phyloP scores from a whole-genome alignment of 2,329 filamentous ascomycete genomes.

The Diaporthe caulivora region DNA sequence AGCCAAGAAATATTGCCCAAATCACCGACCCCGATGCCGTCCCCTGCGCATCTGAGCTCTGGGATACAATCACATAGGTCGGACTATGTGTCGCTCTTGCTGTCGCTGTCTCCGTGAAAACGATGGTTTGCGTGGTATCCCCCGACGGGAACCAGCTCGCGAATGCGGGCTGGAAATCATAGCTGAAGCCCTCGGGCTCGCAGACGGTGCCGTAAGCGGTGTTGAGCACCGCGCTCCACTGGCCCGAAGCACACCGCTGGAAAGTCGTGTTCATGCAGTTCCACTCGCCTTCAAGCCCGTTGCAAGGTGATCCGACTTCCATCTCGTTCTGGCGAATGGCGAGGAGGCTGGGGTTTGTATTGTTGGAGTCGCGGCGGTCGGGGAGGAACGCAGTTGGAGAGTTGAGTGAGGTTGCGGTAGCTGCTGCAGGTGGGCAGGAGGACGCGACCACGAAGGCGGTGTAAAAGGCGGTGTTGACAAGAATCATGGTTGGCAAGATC shows the following conservation, averaged over 20 bases:
- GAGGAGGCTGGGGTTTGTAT: background rate
- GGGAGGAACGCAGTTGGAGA: too few species aligned
- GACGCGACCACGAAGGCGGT: background rate
- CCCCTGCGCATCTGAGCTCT: background rate
- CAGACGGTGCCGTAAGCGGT: conserved; percentile 61
- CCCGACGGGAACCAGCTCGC: conserved; percentile 8
- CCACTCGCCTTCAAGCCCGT: conserved; percentile 63
- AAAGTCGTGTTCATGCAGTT: conserved; percentile 64
- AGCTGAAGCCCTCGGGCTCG: conserved; percentile 24
- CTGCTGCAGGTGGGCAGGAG: background rate
- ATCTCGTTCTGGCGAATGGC: conserved; percentile 42
- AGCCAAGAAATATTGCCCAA: background rate
- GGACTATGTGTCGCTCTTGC: background rate
- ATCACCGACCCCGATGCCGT: background rate
- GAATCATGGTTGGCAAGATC: background rate
- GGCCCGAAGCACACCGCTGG: conserved; percentile 63
- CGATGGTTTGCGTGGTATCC: conserved; percentile 12
- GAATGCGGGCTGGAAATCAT: conserved; percentile 28
- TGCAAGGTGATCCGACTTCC: conserved; percentile 54
- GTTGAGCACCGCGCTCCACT: conserved; percentile 59
- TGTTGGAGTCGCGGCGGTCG: background rate
- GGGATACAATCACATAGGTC: background rate
- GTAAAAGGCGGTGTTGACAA: background rate
- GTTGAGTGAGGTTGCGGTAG: too few species aligned
- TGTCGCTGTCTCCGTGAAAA: background rate